Evolutionary conservation across 148 eudicot genomes (phyloP), one percentile per base, ranked within the genome.

Genomic region (Nepenthes mirabilis): DNA sequence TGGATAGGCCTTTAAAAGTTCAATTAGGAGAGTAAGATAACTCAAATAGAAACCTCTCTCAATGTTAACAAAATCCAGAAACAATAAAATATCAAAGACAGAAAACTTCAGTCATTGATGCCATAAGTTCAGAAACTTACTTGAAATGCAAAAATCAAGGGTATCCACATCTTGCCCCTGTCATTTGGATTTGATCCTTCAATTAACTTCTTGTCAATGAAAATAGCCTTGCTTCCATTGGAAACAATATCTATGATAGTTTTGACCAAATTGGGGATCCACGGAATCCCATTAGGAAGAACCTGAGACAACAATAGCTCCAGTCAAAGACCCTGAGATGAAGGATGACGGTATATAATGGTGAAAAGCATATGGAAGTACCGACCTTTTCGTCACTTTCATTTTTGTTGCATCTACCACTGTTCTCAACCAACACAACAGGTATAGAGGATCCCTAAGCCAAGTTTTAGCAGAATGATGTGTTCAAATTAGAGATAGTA

Each of bases 351-450:
- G 9, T 7, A 14, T 36, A 58, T 10, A 37, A 43, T 11, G 61
- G 45, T 4, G 14, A 13, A 7, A 2, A 35, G 5, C 11, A 14
- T 55, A 52, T 59, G 53, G 48, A 57, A 56, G 52, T 6, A 69
- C 77, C 48, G 55, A 94, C 99, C 99, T 94, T 94, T 68, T 89
- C 99, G 14, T 82, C 93, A 58, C 14, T 57, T 14, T 86, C 97
- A 63, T 89, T 94, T 77, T 79, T 94, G 64, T 70, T 81, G 76
- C 99, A 94, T 75, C 99, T 85, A 62, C 97, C 97, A 69, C 90
- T 94, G 80, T 94, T 94, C 84, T 94, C 99, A 66, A 89, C 99
- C 83, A 89, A 74, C 70, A 83, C 82, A 59, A 94, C 83, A 57
- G 99, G 97, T 62, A 86, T 73, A 57, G 75, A 58, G 51, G 72